Conservation (phyloP, 495 filamentous ascomycete genomes). For the Jackrogersella multiformis region DNA sequence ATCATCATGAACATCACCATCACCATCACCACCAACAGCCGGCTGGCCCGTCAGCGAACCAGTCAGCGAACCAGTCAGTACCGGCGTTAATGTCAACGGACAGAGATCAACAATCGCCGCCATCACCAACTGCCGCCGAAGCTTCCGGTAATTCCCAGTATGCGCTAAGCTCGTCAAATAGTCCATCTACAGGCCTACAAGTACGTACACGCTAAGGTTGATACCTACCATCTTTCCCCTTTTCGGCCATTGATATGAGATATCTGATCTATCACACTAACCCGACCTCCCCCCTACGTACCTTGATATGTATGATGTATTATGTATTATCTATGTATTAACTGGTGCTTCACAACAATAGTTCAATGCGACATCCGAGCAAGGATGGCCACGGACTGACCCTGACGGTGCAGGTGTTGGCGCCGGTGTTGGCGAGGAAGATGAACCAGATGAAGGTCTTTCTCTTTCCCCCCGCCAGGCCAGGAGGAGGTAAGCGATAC, state of each 20-base stretch:
- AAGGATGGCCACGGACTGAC: slow-evolving; percentile 21
- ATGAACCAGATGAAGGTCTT: slow-evolving; percentile 19
- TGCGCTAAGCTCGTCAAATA: slow-evolving; percentile 23
- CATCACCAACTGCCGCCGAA: slow-evolving; percentile 5
- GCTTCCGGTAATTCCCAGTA: slow-evolving; percentile 20
- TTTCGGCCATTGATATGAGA: slow-evolving; percentile 15
- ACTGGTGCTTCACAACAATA: slow-evolving; percentile 16
- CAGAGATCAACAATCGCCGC: slow-evolving; percentile 15
- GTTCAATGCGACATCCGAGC: slow-evolving; percentile 28
- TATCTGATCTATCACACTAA: neutral
- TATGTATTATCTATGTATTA: too few relatives aligned
- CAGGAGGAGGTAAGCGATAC: slow-evolving; percentile 18
- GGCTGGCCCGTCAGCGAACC: too few relatives aligned
- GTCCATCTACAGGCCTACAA: slow-evolving; percentile 9
- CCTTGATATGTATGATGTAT: too few relatives aligned
- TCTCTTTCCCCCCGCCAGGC: slow-evolving; percentile 20
- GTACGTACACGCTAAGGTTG: slow-evolving; percentile 3
- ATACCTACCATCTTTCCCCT: neutral
- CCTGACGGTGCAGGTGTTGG: slow-evolving; percentile 16
- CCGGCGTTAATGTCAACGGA: slow-evolving; percentile 3
- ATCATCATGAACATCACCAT: slow-evolving; percentile 11
- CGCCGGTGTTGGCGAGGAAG: slow-evolving; percentile 22
- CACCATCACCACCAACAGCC: too few relatives aligned
- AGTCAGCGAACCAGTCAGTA: neutral
- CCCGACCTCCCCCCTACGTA: slow-evolving; percentile 2